Evolutionary conservation across 2,329 filamentous ascomycete species (phyloP).

Genomic region (Apiospora kogelbergensis): DNA sequence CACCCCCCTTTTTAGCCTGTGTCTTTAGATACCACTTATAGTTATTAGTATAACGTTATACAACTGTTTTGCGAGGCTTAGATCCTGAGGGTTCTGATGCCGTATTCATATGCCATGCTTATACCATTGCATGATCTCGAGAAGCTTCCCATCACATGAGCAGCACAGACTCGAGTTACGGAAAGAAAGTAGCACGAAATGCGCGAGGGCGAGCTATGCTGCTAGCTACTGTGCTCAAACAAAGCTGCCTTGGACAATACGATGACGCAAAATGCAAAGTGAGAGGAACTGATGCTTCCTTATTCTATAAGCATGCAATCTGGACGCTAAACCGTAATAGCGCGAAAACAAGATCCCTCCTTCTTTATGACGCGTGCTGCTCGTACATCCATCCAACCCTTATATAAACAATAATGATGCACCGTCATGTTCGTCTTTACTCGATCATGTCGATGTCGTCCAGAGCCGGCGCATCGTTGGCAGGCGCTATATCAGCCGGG

Average conservation of each 20-base stretch:
- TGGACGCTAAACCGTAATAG: neutral
- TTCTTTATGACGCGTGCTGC: neutral
- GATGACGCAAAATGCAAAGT: neutral
- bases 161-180: no score
- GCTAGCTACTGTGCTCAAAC: no score
- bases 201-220: no score
- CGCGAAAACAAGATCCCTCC: neutral
- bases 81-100: neutral
- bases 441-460: conserved; percentile 74
- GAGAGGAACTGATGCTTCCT: neutral
- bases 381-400: neutral
- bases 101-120: neutral
- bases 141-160: no score
- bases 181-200: no score
- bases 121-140: neutral
- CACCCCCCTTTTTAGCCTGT: neutral
- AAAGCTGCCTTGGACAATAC: neutral
- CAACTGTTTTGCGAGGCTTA: neutral
- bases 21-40: conserved; percentile 3
- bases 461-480: conserved; percentile 27
- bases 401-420: neutral
- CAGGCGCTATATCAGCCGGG: conserved; percentile 32
- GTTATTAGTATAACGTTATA: neutral
- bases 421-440: conserved; percentile 31
- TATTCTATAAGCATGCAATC: neutral